Evolutionary conservation across 176 grass and related monocot species (phyloP), one percentile per base, ranked within the genome.

Genomic region (Raddia guianensis): DNA sequence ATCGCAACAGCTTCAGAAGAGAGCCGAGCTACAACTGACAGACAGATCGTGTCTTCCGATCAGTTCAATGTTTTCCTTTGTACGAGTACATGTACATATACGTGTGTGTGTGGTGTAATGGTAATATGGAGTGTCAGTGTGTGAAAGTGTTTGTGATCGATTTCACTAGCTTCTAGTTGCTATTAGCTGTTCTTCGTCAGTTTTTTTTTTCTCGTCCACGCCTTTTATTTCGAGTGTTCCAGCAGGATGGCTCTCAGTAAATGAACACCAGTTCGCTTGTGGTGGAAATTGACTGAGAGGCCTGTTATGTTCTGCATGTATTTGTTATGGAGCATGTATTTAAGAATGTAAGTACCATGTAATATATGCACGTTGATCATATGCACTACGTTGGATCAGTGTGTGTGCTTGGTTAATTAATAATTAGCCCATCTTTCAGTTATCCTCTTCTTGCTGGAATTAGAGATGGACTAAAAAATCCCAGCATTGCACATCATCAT

Each of bases 11-110:
- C 70, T 80, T 79, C 68, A 52, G 63, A 68, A 75, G 75, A 43
- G 81, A 80, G 54, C 34, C 59, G 49, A 83, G 68, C 75, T 75
- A 84, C 80, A 88, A 8, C 73, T 77, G 66, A 66, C 37, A 5
- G 66, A 66, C 37, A 5, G 1, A 3, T 2, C 3, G 5, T 54
- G 4, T 16, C 5, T 74, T 10, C 32, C 18, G 42, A 60, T 48
- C 6, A 3, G 4, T 9, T 9, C 10, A 18, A n/a, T 46, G 13
- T 63, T 1, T n/a, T 15, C 56, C 14, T 63, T 1, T 33, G 18
- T 63, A 62, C 7, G 20, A 7, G 47, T 33, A 70, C 1, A 43
- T 32, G n/a, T 16, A 63, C 64, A 15, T 5, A 8, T 53, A 27
- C 27, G 2, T 44, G 2, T 2, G 3, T 64, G 33, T 21, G n/a